These are phyloP conservation scores for Scutellaria baicalensis DNA, from an alignment of 257 asterid genomes.

Conservation along the genomic window DNA sequence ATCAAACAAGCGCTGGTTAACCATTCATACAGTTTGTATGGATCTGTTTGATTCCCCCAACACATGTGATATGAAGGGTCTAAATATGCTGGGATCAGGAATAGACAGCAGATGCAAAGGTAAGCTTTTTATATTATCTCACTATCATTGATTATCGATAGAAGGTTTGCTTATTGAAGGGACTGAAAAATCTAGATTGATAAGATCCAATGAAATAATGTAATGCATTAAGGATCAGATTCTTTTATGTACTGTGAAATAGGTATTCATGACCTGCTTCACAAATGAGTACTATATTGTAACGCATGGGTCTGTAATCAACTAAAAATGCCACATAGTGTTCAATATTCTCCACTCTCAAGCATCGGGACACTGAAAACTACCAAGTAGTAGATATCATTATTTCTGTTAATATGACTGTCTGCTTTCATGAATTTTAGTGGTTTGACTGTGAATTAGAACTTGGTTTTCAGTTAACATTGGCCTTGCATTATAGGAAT, in stretches of 20 bases:
- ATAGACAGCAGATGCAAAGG: conserved; percentile 22
- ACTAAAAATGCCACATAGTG: not conserved
- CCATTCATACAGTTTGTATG: conserved; percentile 59
- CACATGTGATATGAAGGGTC: conserved; percentile 33
- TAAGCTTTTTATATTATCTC: conserved; percentile 4
- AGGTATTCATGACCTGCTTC: not conserved
- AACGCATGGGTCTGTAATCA: not conserved
- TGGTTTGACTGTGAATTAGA: no score
- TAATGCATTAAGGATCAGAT: not conserved
- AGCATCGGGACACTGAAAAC: not conserved
- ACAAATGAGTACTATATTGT: not conserved
- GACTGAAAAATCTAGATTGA: not conserved
- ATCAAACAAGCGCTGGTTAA: conserved; percentile 45
- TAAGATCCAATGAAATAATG: not conserved
- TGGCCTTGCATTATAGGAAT: no score
- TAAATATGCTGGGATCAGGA: conserved; percentile 20
- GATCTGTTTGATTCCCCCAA: conserved; percentile 43
- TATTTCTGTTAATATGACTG: no score
- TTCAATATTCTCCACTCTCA: not conserved
- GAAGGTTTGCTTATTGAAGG: not conserved
- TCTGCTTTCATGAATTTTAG: no score
- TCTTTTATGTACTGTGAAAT: not conserved
- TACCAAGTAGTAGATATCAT: not conserved
- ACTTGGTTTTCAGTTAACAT: no score
- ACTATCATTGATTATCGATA: not conserved